Evolutionary conservation across 2,329 filamentous ascomycete species (phyloP).

Genomic region (Colletotrichum chrysophilum): DNA sequence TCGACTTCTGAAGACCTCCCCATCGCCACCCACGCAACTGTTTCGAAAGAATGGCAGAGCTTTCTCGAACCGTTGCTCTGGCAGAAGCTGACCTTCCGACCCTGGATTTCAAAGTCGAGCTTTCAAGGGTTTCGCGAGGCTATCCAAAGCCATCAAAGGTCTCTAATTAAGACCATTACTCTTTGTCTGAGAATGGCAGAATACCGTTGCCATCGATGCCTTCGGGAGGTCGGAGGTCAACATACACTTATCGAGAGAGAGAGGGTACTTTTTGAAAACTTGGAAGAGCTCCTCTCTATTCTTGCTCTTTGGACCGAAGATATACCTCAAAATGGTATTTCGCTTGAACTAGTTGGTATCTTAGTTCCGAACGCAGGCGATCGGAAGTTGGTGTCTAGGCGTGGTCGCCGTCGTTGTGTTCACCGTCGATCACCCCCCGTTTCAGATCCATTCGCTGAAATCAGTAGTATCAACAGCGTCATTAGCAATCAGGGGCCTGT

Average conservation of each 20-base stretch:
- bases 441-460: neutral
- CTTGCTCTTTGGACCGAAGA: neutral
- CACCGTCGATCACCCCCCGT: neutral
- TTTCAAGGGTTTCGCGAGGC: neutral
- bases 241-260: neutral
- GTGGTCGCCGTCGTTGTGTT: neutral
- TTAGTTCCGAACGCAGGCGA: neutral
- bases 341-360: neutral
- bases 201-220: neutral
- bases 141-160: neutral
- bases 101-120: neutral
- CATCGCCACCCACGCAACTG: neutral
- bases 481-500: neutral
- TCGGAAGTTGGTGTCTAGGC: neutral
- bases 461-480: neutral
- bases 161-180: neutral
- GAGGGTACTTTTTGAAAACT: neutral
- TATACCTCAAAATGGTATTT: neutral
- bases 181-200: neutral
- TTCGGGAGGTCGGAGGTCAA: neutral
- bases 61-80: neutral
- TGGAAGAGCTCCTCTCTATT: neutral
- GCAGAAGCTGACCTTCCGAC: neutral
- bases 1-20: neutral
- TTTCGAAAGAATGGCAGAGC: neutral